Base-by-base conservation (phyloP, 2,329 filamentous ascomycete genomes). In the Daldinia eschscholtzii region DNA sequence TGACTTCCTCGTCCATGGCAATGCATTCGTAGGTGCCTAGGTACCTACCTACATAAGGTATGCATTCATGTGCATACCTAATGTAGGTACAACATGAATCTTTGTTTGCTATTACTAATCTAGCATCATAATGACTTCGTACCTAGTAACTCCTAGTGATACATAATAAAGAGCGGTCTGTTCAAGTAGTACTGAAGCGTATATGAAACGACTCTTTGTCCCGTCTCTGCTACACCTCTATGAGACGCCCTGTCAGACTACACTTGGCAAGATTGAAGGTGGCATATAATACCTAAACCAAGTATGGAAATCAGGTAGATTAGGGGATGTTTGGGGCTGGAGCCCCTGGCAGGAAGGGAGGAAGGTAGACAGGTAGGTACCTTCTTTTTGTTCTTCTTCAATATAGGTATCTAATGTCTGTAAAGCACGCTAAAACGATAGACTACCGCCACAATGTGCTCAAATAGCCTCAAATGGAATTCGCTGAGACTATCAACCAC, bases 381-480 rank as follows among this genome's bases (percentile, higher is more conserved):
- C 6, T n/a, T 50, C 46, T 30, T 50, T 50, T 28, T 30, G 26
- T 26, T 3, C 35, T 9, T 37, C 7, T 23, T 1, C 1, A 23
- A 1, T 23, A 13, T 37, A n/a, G n/a, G n/a, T n/a, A 13, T 13
- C 10, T 37, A 37, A 13, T 37, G 10, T 33, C 44, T 48, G 2
- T 50, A 50, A 50, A 50, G 23, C 23, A n/a, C 15, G 23, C 46
- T 50, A 50, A 50, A 50, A n/a, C 18, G 10, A 30, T 55, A 6
- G 4, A 20, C 33, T 28, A 41, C 60, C 71, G 74, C 77, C 76
- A 81, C 77, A 85, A 85, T 74, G 80, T 85, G 83, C 83, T 85
- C 83, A 85, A 85, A 84, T 76, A 76, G 78, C 77, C 83, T 81
- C 82, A 82, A 70, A 61, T 57, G 67, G 69, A 58, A 68, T 59